Evolutionary conservation across 768 basidiomycete genomes (phyloP), one percentile per base, ranked within the genome.

Genomic region (Leccinum subgranulosum): DNA sequence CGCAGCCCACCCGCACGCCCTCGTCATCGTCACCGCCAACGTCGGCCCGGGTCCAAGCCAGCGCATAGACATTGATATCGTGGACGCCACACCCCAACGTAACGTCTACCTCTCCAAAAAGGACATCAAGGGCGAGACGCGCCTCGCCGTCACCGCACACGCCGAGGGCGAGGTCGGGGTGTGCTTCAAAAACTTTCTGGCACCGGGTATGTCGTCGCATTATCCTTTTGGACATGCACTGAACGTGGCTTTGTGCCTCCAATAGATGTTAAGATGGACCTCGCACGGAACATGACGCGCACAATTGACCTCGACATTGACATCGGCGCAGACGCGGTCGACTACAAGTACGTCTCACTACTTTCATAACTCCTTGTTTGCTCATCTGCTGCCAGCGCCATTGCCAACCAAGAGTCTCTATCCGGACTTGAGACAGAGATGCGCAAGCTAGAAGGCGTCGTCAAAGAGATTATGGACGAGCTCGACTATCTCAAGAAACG

Each of bases 361-460:
- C 21, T 5, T 11, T 46, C n/a, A 1, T 41, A 17, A 17, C 15
- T 8, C 10, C 27, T 1, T 3, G 3, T 45, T 25, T 15, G 1
- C 34, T 11, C 55, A 43, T 41, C 41, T 19, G 5, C 10, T 1
- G 41, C 21, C 67, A 97, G 94, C 66, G 97, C 97, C 25, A 99
- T 98, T 71, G 97, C 97, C 10, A 98, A 97, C 75, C 95, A 98
- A 71, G 97, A 99, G 72, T 94, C 92, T 1, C 79, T 98, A 0
- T 97, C 94, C 6, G 90, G 90, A 0, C 83, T 99, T 19, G 97
- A 99, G 75, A 95, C 93, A 0, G 97, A 98, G 73, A 98, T 98
- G 95, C 85, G 94, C 41, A 98, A 98, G 68, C 80, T 99, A 3
- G 97, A 99, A 72, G 95, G 93, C 0, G 73, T 98, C 14, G 90